A percentile compares a stretch with the other conserved stretches of the same genome.
These are phyloP conservation scores for Voacanga thouarsii DNA, from an alignment of 257 asterid species.

Conservation along the genomic window DNA sequence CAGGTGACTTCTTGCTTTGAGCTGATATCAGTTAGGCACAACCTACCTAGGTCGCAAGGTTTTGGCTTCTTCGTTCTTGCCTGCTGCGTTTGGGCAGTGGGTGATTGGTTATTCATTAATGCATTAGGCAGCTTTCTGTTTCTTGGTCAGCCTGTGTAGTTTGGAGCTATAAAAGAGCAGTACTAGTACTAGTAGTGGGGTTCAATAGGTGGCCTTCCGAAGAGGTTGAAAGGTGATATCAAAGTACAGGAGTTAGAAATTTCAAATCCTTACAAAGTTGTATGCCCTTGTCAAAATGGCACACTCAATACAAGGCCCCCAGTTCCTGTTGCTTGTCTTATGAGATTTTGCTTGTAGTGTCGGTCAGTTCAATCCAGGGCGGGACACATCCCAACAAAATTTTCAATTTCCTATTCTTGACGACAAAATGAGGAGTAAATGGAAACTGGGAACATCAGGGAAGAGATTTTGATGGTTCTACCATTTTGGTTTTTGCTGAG, in stretches of 20 bases:
- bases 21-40: no score
- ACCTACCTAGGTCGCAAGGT: no score
- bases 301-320: neutral
- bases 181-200: neutral
- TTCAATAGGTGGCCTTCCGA: neutral
- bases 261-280: neutral
- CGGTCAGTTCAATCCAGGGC: neutral
- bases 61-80: neutral
- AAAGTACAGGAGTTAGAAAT: neutral
- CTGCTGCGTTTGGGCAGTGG: no score
- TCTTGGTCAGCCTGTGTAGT: no score
- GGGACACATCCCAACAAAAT: no score
- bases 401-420: no score
- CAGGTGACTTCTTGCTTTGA: neutral
- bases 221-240: neutral
- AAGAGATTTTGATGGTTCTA: neutral
- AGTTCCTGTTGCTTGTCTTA: neutral
- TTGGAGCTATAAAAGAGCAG: neutral
- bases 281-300: neutral
- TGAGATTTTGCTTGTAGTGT: neutral
- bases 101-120: neutral
- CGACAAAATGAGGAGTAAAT: neutral
- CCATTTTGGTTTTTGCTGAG: neutral
- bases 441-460: neutral
- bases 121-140: neutral